Evolutionary conservation across 1,284 basidiomycete species (phyloP), one percentile per base, ranked within the genome.

Genomic region (Pisolithus thermaeus): DNA sequence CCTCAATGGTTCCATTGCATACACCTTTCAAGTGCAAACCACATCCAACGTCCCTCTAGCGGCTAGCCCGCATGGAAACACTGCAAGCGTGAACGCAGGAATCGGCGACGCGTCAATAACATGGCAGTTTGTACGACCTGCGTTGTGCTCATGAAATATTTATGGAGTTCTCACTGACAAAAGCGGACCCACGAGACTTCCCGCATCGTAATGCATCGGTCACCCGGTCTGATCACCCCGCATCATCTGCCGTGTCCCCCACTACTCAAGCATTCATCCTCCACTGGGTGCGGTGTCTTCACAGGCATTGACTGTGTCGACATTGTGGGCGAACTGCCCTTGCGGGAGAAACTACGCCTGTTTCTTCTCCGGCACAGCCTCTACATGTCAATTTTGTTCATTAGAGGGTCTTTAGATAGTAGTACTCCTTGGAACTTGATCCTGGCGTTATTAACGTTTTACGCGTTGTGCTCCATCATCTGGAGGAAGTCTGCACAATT

Each of bases 111-210:
- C 81, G 91, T 95, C 62, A 71, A 89, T 68, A 4, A 11, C 49
- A 36, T n/a, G 4, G 8, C 14, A 4, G 11, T 14, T 44, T 41
- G 23, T 16, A 22, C 4, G 8, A 8, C n/a, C 18, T 20, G 7
- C n/a, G 27, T 27, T 22, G 1, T 30, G 18, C 18, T 57, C 47
- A 65, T 63, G 8, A 36, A 25, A 25, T 5, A n/a, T 60, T 51
- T 32, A 53, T 57, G 95, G 93, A 37, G 92, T 95, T 0, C 69
- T 99, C 23, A 92, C 87, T 2, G 96, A 93, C 0, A 96, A 99
- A 64, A 99, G 96, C 7, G 96, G 96, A 1, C 97, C 95, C 6
- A 85, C 90, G 4, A 81, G 96, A 32, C 73, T 99, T 2, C 97
- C 96, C 0, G 95, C 95, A 0, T 86, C 92, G 1, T 97, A 97